Base-by-base conservation (phyloP, 2,329 filamentous ascomycete species). In the Podosphaera xanthii region DNA sequence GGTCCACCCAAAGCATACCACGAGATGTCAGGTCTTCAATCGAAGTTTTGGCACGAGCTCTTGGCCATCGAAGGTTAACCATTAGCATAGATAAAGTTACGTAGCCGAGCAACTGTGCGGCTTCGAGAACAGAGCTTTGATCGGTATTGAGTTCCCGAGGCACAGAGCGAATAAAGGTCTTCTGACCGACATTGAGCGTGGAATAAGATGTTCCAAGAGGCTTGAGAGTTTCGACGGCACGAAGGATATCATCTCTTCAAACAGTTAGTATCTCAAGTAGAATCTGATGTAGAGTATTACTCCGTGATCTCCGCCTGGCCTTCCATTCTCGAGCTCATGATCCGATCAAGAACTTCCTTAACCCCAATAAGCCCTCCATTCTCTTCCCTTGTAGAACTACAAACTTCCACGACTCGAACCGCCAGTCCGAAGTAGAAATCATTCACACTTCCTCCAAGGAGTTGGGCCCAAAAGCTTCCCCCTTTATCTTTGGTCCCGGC, bases 361-460 rank as follows among this genome's bases (percentile, higher is more conserved):
- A 97, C 78, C 9, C 86, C 86, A 58, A 98, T 87, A 66, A 98
- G 75, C 0, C 92, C 92, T 5, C 92, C 92, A 69, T 98, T 98
- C 72, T 96, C 91, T 3, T 80, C 81, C 58, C 92, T 77, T 52
- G 89, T 96, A 58, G 84, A 81, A 4, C 88, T 78, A 69, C 92
- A 98, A 6, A 96, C 82, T 71, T 97, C 91, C 4, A 98, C 92
- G 0, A 97, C 86, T 57, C 87, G 79, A n/a, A 97, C 91, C 1
- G 89, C 92, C 53, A 98, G 81, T 74, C 94, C 91, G 71, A 97
- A 97, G 73, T 97, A 98, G 69, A 98, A 98, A 71, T 98, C 92
- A 69, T 96, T 94, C 65, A 98, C 90, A 66, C 83, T 89, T 61
- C 86, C 81, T 36, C 92, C 92, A 30, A 97, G 77, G 62, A 97